Evolutionary conservation across 352 stramenopile genomes (phyloP).

Genomic region (Paralagenidium karlingii): DNA sequence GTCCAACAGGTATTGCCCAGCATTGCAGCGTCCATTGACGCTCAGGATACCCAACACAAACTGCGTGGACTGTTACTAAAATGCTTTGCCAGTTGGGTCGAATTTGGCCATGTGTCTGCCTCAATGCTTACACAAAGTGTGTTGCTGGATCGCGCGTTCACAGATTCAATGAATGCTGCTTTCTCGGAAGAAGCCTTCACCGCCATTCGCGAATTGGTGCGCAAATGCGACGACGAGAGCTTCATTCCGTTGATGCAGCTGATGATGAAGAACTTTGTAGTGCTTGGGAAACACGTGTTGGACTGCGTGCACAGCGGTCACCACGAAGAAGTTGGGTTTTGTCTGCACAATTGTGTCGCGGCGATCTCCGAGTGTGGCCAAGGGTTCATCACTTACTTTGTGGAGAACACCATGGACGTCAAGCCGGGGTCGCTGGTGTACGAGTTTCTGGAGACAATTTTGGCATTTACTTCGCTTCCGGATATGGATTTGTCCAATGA

Average conservation of each 20-base stretch:
- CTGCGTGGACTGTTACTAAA: conserved; percentile 41
- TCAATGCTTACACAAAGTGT: conserved; percentile 43
- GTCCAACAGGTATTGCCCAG: conserved; percentile 41
- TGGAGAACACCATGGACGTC: conserved; percentile 56
- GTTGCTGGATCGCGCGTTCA: conserved; percentile 44
- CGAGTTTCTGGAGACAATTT: conserved; percentile 55
- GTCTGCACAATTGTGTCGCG: conserved; percentile 29
- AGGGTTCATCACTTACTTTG: conserved; percentile 65
- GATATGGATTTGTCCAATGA: conserved; percentile 60
- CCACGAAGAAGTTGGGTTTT: conserved; percentile 20
- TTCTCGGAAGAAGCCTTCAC: conserved; percentile 36
- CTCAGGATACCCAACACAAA: conserved; percentile 13
- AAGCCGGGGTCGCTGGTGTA: conserved; percentile 51
- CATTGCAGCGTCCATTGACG: conserved; percentile 41
- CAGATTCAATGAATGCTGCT: conserved; percentile 21
- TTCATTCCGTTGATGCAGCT: conserved; percentile 64
- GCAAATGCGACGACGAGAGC: conserved; percentile 29
- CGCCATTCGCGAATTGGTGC: conserved; percentile 57
- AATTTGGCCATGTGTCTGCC: conserved; percentile 42
- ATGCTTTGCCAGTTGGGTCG: conserved; percentile 60
- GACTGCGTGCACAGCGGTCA: conserved; percentile 13
- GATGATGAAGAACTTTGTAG: conserved; percentile 69
- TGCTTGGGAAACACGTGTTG: conserved; percentile 40
- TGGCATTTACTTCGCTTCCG: conserved; percentile 52
- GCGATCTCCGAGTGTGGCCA: conserved; percentile 65